phyloP scores from a whole-genome alignment of 805 yeast species.

The Yarrowia deformans region DNA sequence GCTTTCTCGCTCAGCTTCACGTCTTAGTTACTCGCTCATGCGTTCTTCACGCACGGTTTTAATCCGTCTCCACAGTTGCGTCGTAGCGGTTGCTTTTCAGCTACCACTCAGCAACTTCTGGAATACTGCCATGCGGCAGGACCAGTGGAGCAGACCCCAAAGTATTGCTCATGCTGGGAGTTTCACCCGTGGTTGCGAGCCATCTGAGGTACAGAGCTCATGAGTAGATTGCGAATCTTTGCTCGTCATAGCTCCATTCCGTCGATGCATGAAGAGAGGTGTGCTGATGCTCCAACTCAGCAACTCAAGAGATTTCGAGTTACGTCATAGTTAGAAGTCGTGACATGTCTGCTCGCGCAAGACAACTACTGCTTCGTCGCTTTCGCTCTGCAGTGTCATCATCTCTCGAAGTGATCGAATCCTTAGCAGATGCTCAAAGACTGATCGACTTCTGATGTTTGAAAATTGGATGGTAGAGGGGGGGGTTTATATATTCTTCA shows the following conservation, averaged over 20 bases:
- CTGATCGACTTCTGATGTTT: slow-evolving; percentile 4
- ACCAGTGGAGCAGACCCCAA: no score
- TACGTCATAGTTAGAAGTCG: background rate
- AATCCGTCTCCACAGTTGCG: background rate
- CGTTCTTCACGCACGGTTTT: background rate
- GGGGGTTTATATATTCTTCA: slow-evolving; percentile 20
- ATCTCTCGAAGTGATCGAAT: slow-evolving; percentile 5
- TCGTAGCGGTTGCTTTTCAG: background rate
- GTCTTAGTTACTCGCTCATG: background rate
- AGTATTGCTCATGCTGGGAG: no score
- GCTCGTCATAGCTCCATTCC: background rate
- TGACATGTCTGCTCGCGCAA: no score
- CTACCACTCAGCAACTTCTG: background rate
- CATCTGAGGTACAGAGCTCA: background rate
- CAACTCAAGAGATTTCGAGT: no score
- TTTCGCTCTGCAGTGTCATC: background rate
- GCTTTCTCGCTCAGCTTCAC: background rate
- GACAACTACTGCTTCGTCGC: background rate
- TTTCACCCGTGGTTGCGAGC: background rate
- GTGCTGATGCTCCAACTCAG: no score
- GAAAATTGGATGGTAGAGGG: background rate
- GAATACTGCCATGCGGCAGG: background rate
- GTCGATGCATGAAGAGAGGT: no score
- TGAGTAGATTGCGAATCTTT: background rate
- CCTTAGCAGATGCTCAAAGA: slow-evolving; percentile 8